Percentiles rank a stretch among this genome's conserved stretches.
phyloP scores from a whole-genome alignment of 1,139 yeast genomes.

The Pneumocystis murina region DNA sequence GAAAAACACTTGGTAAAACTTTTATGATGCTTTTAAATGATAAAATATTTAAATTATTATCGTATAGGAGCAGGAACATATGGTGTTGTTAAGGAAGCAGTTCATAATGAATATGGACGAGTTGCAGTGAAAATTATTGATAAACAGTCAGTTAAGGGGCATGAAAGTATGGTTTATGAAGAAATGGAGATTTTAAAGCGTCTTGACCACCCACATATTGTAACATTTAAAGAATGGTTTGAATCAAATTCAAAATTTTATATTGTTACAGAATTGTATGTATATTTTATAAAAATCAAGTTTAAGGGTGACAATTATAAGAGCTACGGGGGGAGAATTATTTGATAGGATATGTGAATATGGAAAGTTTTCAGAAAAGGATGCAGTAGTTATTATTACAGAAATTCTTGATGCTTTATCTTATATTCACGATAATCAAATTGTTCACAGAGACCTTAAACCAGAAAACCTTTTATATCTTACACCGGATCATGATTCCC shows the following conservation, averaged over 20 bases:
- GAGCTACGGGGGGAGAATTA: constrained; percentile 73
- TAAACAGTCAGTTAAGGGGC: constrained; percentile 66
- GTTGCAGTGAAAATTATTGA: constrained; percentile 78
- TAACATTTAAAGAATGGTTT: constrained; percentile 74
- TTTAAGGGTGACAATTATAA: neutral
- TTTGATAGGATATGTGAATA: constrained; percentile 65
- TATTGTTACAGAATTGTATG: constrained; percentile 39
- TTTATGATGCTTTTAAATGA: neutral
- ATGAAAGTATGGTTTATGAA: constrained; percentile 55
- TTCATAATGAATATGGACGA: constrained; percentile 44
- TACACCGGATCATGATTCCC: constrained; percentile 40
- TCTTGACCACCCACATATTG: constrained; percentile 66
- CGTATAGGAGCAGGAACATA: constrained; percentile 41
- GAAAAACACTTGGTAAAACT: constrained; percentile 23
- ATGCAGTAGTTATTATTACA: constrained; percentile 54
- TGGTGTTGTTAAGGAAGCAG: constrained; percentile 74
- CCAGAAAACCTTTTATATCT: constrained; percentile 76
- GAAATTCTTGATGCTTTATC: constrained; percentile 61
- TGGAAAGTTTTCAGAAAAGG: constrained; percentile 72
- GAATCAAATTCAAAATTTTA: constrained; percentile 68
- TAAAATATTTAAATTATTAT: neutral
- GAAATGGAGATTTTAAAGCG: constrained; percentile 55
- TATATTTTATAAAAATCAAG: neutral
- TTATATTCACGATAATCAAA: constrained; percentile 53
- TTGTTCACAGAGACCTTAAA: constrained; percentile 81